Evolutionary conservation across 192 early-diverging fungal genomes (phyloP), one percentile per base, ranked within the genome.

Genomic region (Podila horticola): DNA sequence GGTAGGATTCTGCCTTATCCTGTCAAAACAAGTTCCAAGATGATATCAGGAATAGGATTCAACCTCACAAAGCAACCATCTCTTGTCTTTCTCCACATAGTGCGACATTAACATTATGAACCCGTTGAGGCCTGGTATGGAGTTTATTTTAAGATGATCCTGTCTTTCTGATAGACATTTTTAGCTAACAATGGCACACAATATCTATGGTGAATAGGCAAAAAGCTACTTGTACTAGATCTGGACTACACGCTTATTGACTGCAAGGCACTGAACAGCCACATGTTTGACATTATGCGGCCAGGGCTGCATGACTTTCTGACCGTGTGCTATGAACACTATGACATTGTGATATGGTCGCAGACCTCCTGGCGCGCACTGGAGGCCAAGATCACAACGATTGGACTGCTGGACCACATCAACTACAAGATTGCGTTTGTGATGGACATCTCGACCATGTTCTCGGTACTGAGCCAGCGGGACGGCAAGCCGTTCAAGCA

Each of bases 211-310:
- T 51, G n/a, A 31, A 8, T 74, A 38, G 88, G 85, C 30, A 92
- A 92, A 65, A 88, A 85, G 73, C 83, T 94, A 11, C 71, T 91
- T 33, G 93, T 94, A 2, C 82, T 94, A n/a, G 93, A 94, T 75
- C 82, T 94, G 41, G 93, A 94, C 73, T 91, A 93, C 70, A 94
- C 93, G 11, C 74, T 94, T 22, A 89, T 93, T 66, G 93, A 93
- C 72, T 92, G 92, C 85, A 92, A 90, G 29, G 86, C 88, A 30
- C 58, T 84, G 19, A 89, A 88, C n/a, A 79, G 85, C 38, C 84
- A 89, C 49, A 83, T 92, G 24, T 69, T 87, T 9, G 86, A 90
- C 9, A 88, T 94, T 65, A 87, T 88, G 64, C 83, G 91, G 24
- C 91, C 91, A 1, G 91, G 91, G 13, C 62, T 90, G 74, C 89